A percentile compares a stretch with the other conserved stretches of the same genome.
phyloP scores from a whole-genome alignment of 2,329 filamentous ascomycete genomes.

The Fusarium cyanostomum region DNA sequence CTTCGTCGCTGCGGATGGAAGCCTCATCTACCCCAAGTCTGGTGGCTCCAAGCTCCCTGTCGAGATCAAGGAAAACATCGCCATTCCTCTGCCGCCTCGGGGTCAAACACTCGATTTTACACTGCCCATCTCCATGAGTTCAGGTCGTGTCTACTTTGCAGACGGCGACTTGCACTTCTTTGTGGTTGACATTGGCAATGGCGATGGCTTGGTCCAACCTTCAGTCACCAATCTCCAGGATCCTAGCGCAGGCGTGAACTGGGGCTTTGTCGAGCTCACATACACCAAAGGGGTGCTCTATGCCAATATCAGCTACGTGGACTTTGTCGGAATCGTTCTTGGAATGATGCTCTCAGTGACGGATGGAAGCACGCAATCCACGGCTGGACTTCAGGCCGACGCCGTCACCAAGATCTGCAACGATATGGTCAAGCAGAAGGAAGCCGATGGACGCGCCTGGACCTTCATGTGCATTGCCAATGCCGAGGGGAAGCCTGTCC shows the following conservation, averaged over 20 bases:
- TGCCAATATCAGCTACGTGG: constrained; percentile 62
- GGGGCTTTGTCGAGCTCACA: constrained; percentile 62
- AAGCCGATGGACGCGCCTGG: constrained; percentile 55
- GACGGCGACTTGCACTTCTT: constrained; percentile 55
- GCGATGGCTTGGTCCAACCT: constrained; percentile 58
- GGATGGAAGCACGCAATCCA: constrained; percentile 49
- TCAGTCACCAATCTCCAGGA: constrained; percentile 56
- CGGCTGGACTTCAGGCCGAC: constrained; percentile 51
- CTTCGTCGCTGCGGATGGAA: constrained; percentile 54
- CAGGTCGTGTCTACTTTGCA: constrained; percentile 58
- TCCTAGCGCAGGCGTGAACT: constrained; percentile 55
- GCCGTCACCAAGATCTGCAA: constrained; percentile 54
- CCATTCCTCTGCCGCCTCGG: constrained; percentile 53
- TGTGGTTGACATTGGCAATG: constrained; percentile 47
- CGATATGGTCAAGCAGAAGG: constrained; percentile 50
- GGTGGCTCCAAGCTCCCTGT: constrained; percentile 49
- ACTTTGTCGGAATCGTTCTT: constrained; percentile 61
- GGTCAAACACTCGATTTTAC: constrained; percentile 52
- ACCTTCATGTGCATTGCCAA: constrained; percentile 55
- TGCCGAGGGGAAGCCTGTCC: constrained; percentile 50
- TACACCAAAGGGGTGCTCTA: constrained; percentile 53
- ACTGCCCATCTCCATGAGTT: constrained; percentile 52
- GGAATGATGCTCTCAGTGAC: constrained; percentile 56
- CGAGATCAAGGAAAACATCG: constrained; percentile 51
- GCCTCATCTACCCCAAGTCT: constrained; percentile 54